Evolutionary conservation across 805 yeast species (phyloP).

Genomic region (Saturnispora quitensis): DNA sequence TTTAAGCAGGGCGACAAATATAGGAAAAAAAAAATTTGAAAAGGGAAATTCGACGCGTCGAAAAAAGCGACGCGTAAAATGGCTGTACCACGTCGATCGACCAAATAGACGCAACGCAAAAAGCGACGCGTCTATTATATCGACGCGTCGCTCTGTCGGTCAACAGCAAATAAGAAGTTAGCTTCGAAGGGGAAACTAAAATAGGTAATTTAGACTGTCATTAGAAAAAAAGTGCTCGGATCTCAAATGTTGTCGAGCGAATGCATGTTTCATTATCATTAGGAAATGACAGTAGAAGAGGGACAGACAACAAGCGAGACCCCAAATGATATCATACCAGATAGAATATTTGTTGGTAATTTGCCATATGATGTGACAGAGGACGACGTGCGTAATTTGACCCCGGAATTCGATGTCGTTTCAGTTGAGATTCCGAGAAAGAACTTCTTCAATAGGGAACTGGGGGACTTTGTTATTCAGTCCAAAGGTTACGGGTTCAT

Average conservation of each 20-base stretch:
- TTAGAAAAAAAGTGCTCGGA: background rate
- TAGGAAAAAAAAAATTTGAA: too few species aligned
- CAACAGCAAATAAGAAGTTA: background rate
- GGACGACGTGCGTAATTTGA: slow-evolving; percentile 34
- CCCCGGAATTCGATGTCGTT: slow-evolving; percentile 28
- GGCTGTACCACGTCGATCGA: background rate
- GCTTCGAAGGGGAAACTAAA: background rate
- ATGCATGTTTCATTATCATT: background rate
- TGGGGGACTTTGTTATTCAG: slow-evolving; percentile 18
- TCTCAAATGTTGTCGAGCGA: background rate
- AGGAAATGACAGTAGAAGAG: slow-evolving; percentile 9
- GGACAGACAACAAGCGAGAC: background rate
- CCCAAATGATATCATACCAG: slow-evolving; percentile 28
- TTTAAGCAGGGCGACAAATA: background rate
- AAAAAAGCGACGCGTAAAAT: too few species aligned
- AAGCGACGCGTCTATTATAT: background rate
- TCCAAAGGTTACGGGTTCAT: slow-evolving; percentile 39
- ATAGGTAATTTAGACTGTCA: background rate
- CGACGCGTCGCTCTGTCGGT: background rate
- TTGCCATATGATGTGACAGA: slow-evolving; percentile 36
- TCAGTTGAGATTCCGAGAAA: slow-evolving; percentile 27
- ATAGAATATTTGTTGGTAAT: slow-evolving; percentile 38
- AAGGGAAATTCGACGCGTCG: background rate
- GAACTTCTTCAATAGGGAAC: slow-evolving; percentile 18
- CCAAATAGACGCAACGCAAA: background rate